phyloP scores from a whole-genome alignment of 345 rosid genomes.

The Aethionema arabicum region DNA sequence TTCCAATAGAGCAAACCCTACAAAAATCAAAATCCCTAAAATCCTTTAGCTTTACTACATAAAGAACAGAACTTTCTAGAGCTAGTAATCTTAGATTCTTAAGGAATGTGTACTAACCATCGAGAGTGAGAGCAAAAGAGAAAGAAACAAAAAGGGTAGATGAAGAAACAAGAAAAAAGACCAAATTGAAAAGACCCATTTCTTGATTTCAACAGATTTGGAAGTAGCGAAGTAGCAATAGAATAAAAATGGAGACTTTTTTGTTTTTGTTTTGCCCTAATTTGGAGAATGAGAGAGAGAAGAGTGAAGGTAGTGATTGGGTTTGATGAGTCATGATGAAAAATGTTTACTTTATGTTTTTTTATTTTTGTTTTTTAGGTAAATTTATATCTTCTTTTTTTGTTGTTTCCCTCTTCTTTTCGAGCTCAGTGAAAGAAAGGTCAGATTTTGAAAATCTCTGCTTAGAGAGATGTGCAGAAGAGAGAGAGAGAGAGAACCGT shows the following conservation, averaged over 20 bases:
- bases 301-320: slow-evolving; percentile 15
- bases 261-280: slow-evolving; percentile 19
- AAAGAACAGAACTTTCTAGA: neutral
- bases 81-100: slow-evolving; percentile 31
- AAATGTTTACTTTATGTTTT: slow-evolving; percentile 31
- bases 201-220: neutral
- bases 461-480: slow-evolving; percentile 26
- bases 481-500: slow-evolving; percentile 30
- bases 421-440: slow-evolving; percentile 30
- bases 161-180: slow-evolving; percentile 19
- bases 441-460: slow-evolving; percentile 22
- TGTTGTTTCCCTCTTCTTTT: slow-evolving; percentile 38
- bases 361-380: neutral
- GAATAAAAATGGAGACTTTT: slow-evolving; percentile 17
- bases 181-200: slow-evolving; percentile 27
- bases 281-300: slow-evolving; percentile 18
- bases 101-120: slow-evolving; percentile 34
- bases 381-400: neutral
- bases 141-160: slow-evolving; percentile 28
- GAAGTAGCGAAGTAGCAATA: neutral
- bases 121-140: slow-evolving; percentile 36
- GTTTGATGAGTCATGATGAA: slow-evolving; percentile 33
- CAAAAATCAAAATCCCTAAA: slow-evolving; percentile 10
- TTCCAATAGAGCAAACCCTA: slow-evolving; percentile 74
- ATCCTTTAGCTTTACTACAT: too few relatives aligned